These are phyloP conservation scores for Phytophthora europaea DNA, from an alignment of 352 stramenopile genomes.

Conservation along the genomic window DNA sequence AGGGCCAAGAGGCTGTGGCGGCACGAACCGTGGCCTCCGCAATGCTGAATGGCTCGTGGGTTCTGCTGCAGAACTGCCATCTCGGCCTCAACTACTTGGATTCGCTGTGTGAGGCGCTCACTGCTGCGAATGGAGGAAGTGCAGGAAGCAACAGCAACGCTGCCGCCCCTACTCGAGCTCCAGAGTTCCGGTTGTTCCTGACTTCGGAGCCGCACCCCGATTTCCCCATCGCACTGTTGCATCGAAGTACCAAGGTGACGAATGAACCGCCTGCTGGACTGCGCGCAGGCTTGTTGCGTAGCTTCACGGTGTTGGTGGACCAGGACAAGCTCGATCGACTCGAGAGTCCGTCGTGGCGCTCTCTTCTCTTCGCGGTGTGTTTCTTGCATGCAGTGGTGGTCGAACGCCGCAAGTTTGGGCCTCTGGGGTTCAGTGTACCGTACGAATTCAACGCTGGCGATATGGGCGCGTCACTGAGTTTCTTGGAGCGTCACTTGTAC, in stretches of 20 bases:
- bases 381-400: slow-evolving; percentile 86
- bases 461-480: slow-evolving; percentile 68
- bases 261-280: slow-evolving; percentile 82
- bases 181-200: slow-evolving; percentile 81
- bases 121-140: slow-evolving; percentile 24
- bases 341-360: slow-evolving; percentile 68
- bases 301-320: slow-evolving; percentile 80
- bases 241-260: slow-evolving; percentile 77
- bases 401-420: slow-evolving; percentile 81
- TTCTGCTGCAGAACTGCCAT: slow-evolving; percentile 87
- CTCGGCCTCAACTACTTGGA: slow-evolving; percentile 78
- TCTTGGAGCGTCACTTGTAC: slow-evolving; percentile 83
- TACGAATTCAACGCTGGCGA: slow-evolving; percentile 88
- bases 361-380: slow-evolving; percentile 75
- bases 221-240: slow-evolving; percentile 78
- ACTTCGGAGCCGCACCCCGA: slow-evolving; percentile 69
- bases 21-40: slow-evolving; percentile 61
- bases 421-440: slow-evolving; percentile 74
- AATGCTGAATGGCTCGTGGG: slow-evolving; percentile 82
- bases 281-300: slow-evolving; percentile 74
- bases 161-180: slow-evolving; percentile 16
- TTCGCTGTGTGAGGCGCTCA: slow-evolving; percentile 61
- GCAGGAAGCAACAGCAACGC: slow-evolving; percentile 11
- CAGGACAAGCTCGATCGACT: slow-evolving; percentile 86
- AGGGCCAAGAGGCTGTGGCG: slow-evolving; percentile 76